These are phyloP conservation scores for Chlorella variabilis DNA, from an alignment of 163 green algal species.

Conservation along the genomic window DNA sequence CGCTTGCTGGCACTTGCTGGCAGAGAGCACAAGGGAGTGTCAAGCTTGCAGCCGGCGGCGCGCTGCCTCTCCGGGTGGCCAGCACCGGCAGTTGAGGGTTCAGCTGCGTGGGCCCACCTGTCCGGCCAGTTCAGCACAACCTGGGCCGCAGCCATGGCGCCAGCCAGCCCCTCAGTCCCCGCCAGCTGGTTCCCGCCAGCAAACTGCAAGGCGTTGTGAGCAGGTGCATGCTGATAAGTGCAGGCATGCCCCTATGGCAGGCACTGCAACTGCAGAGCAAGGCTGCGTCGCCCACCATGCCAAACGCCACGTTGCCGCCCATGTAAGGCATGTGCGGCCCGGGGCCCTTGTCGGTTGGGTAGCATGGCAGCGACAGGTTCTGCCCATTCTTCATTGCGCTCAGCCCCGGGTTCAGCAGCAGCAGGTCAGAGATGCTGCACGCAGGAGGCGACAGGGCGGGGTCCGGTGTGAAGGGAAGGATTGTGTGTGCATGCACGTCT, in stretches of 20 bases:
- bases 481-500: too few species aligned
- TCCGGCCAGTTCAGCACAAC: too few species aligned
- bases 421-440: slow-evolving; percentile 2
- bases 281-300: background rate
- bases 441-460: background rate
- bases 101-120: too few species aligned
- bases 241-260: too few species aligned
- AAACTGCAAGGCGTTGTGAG: background rate
- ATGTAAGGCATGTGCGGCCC: background rate
- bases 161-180: background rate
- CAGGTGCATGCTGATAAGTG: background rate
- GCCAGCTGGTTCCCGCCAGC: slow-evolving; percentile 1
- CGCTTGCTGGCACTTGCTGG: too few species aligned
- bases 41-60: too few species aligned
- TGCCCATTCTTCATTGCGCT: background rate
- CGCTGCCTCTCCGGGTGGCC: too few species aligned
- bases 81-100: too few species aligned
- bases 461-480: background rate
- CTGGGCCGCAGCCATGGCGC: background rate
- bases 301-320: background rate
- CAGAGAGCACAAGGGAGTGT: too few species aligned
- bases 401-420: background rate
- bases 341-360: background rate
- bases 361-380: background rate
- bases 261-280: too few species aligned